Evolutionary conservation across 78 protist species (phyloP), one percentile per base, ranked within the genome.

Genomic region (Speleostelium caveatum): DNA sequence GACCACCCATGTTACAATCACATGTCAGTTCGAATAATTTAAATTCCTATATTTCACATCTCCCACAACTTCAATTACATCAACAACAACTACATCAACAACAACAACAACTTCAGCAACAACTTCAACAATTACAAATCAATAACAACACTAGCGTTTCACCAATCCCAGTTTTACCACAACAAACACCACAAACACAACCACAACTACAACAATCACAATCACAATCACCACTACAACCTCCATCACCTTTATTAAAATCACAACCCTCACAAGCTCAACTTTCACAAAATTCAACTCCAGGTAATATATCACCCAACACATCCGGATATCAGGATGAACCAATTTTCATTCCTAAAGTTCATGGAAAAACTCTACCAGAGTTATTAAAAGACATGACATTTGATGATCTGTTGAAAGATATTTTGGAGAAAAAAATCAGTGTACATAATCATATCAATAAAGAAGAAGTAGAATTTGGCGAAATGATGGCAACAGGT

Each of bases 401-500:
- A 74, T 73, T 88, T 55, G 89, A 69, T n/a, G 94, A 88, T 24
- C 58, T 88, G 21, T 41, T 88, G 0, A 38, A 53, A 24, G 68
- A 78, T 32, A 87, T 78, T 16, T 22, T 71, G 28, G 38, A 30
- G 3, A 69, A 56, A 24, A 76, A 88, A 24, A 75, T 88, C 19
- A 74, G 24, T 21, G 77, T 88, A 42, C 75, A 75, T 73, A 88
- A 73, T 32, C 79, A 88, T 26, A 75, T 88, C n/a, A n/a, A 22
- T 21, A 69, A 53, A 30, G 55, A 49, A 0, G 87, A 88, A 1
- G 49, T 88, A 21, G 32, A 33, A 24, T 61, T 69, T 35, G 86
- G 77, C n/a, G 86, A 75, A 1, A 59, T 88, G 14, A 75, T 88
- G 5, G 94, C 94, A 6, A 16, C 73, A 7, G 94, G 94, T 71